Evolutionary conservation across 73 alveolate species (phyloP).

Genomic region (Paramecium octaurelia): DNA sequence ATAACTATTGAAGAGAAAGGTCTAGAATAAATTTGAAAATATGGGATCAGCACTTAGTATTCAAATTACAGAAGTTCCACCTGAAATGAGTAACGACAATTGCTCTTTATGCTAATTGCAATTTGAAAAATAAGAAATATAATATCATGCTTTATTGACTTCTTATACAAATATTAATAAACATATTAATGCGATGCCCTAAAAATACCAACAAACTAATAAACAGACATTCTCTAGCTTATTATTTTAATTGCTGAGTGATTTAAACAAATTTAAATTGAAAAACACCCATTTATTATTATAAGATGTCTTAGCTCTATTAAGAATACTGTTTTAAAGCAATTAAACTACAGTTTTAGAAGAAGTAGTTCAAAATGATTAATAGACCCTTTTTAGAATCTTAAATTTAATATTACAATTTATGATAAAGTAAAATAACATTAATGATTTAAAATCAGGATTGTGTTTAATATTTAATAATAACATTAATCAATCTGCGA

Average conservation of each 20-base stretch:
- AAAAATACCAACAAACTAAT: background rate
- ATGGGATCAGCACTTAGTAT: background rate
- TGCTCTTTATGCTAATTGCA: background rate
- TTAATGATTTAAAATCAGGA: background rate
- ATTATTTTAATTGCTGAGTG: background rate
- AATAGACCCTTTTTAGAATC: background rate
- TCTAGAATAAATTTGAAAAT: background rate
- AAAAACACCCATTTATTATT: background rate
- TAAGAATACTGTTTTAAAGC: background rate
- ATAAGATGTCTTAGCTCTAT: background rate
- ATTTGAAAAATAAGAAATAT: background rate
- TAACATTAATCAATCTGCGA: background rate
- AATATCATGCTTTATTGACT: background rate
- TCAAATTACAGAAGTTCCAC: background rate
- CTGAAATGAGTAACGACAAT: background rate
- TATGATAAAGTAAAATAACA: background rate
- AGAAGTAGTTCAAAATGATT: background rate
- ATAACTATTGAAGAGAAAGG: background rate
- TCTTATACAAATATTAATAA: background rate
- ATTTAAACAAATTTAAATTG: background rate
- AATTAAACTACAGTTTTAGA: background rate
- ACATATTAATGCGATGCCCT: background rate
- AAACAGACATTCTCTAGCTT: background rate
- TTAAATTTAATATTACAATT: background rate
- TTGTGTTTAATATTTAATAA: background rate